Evolutionary conservation across 1,284 basidiomycete species (phyloP).

Genomic region (Leccinum ponderosum): DNA sequence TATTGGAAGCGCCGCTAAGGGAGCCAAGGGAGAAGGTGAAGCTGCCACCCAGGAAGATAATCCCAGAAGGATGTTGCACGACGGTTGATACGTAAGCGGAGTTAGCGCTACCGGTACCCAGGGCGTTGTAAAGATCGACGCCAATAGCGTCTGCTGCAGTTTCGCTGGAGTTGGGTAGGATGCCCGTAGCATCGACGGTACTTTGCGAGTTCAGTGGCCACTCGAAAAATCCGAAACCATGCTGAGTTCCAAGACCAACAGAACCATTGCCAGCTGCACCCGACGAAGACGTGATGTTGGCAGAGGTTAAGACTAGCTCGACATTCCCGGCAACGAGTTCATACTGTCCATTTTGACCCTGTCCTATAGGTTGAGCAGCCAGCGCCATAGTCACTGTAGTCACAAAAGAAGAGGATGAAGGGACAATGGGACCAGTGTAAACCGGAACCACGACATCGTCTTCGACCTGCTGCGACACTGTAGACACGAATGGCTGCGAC

Average conservation of each 20-base stretch:
- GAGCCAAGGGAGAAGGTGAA: constrained; percentile 65
- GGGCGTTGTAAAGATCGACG: constrained; percentile 54
- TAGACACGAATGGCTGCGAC: constrained; percentile 63
- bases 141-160: constrained; percentile 70
- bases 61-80: constrained; percentile 62
- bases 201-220: constrained; percentile 59
- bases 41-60: constrained; percentile 76
- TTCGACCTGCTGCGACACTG: constrained; percentile 73
- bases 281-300: constrained; percentile 42
- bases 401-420: constrained; percentile 69
- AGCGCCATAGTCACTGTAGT: constrained; percentile 75
- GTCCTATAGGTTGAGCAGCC: constrained; percentile 57
- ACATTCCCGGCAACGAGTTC: constrained; percentile 82
- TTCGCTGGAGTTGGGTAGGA: constrained; percentile 70
- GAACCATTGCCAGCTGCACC: constrained; percentile 34
- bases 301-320: constrained; percentile 70
- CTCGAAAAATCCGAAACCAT: constrained; percentile 76
- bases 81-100: constrained; percentile 53
- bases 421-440: constrained; percentile 83
- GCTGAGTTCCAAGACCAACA: constrained; percentile 34
- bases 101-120: constrained; percentile 46
- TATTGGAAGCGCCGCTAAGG: constrained; percentile 64
- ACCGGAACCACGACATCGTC: constrained; percentile 64
- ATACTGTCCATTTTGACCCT: constrained; percentile 65
- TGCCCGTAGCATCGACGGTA: constrained; percentile 54